Conservation (phyloP, 805 yeast species). For the Hanseniaspora jakobsenii region DNA sequence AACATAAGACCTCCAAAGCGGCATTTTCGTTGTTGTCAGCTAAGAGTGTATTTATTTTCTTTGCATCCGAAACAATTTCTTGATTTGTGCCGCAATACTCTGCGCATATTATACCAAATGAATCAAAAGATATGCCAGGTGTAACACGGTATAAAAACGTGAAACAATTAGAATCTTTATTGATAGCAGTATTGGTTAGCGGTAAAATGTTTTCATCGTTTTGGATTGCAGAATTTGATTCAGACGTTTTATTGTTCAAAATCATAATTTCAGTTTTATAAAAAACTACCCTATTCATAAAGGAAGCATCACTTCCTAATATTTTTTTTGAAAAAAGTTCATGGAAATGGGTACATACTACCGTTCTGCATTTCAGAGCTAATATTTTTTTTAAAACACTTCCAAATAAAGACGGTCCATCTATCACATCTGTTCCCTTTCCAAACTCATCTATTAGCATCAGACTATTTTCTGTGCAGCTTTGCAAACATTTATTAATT, state of each 20-base stretch:
- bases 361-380: conserved; percentile 20
- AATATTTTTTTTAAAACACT: conserved; percentile 25
- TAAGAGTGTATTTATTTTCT: conserved; percentile 20
- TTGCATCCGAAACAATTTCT: conserved; percentile 28
- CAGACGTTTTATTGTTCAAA: not conserved
- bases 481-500: conserved; percentile 33
- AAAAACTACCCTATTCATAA: conserved; percentile 23
- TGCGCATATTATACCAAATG: conserved; percentile 36
- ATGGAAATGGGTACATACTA: conserved; percentile 36
- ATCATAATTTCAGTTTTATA: conserved; percentile 28
- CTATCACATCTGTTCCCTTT: conserved; percentile 38
- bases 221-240: too few relatives aligned
- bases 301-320: conserved; percentile 16
- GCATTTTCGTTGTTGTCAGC: conserved; percentile 5
- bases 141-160: conserved; percentile 29
- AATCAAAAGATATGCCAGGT: conserved; percentile 27
- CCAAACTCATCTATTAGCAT: conserved; percentile 45
- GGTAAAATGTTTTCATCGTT: too few relatives aligned
- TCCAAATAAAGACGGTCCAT: conserved; percentile 37
- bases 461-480: conserved; percentile 33
- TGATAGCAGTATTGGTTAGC: not conserved
- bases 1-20: too few relatives aligned
- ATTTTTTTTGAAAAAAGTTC: conserved; percentile 29
- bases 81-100: conserved; percentile 28
- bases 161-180: conserved; percentile 19